Evolutionary conservation across 495 filamentous ascomycete species (phyloP), one percentile per base, ranked within the genome.

Genomic region (Penicillium flavigenum): DNA sequence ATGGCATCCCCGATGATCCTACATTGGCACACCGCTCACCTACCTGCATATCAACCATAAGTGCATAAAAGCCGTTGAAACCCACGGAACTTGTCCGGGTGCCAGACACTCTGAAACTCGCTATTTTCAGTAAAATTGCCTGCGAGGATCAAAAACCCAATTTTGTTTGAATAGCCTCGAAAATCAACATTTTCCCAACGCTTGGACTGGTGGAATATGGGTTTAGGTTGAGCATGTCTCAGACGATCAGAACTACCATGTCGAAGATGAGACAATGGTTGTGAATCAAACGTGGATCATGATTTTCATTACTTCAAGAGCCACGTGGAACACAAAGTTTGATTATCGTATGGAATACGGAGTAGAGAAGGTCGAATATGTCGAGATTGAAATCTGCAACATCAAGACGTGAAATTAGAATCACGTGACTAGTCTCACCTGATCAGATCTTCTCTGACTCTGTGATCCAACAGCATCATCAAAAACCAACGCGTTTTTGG

Each of bases 391-490:
- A 39, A n/a, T 17, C 3, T 4, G 36, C 16, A 39, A 39, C 36
- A 7, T 9, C 5, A 9, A 17, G 16, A 39, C 8, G 16, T 7
- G 36, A 39, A 39, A 39, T 8, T 9, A 0, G 0, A 42, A 19
- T 24, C 54, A 57, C 54, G 45, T 57, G 54, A 43, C 4, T 2
- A 10, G 24, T 0, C 36, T 39, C n/a, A 39, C 36, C 36, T 38
- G 34, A 38, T 39, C 36, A 39, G 36, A 39, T 57, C 54, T 57
- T 57, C 46, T 50, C 54, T 41, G 54, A 19, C n/a, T 42, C 46
- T 57, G 46, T 43, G 47, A 17, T 44, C 38, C 22, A 39, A 53
- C 44, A 36, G 53, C 53, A 57, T 57, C 55, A 57, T 26, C 46
- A 51, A 27, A 22, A 22, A 57, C 27, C 55, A 44, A 32, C 48